Conservation (phyloP, 1,139 yeast genomes). For the Geotrichum australiense region DNA sequence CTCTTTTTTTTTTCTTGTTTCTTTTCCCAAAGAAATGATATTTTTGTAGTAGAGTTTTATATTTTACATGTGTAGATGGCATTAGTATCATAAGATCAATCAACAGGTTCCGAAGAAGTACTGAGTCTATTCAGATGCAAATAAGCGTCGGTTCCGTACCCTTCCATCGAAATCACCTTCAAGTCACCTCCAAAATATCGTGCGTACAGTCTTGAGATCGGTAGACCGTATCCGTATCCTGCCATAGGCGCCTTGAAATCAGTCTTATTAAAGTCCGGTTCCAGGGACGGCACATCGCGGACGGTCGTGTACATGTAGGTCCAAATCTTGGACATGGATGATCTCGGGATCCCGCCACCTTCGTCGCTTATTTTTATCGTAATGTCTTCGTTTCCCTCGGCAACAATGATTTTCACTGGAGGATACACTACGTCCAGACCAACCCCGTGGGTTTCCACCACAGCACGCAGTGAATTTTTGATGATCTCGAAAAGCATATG, state of each 20-base stretch:
- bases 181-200: conserved; percentile 90
- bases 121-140: conserved; percentile 64
- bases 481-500: conserved; percentile 84
- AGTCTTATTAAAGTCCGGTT: conserved; percentile 44
- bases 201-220: conserved; percentile 77
- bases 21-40: background rate
- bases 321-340: conserved; percentile 83
- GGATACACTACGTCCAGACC: conserved; percentile 63
- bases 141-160: conserved; percentile 90
- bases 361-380: conserved; percentile 91
- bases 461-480: conserved; percentile 77
- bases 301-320: conserved; percentile 88
- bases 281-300: conserved; percentile 61
- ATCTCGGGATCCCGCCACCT: conserved; percentile 89
- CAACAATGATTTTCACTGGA: conserved; percentile 77
- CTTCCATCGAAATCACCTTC: conserved; percentile 84
- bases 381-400: conserved; percentile 88
- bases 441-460: conserved; percentile 63
- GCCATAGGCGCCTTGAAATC: conserved; percentile 89
- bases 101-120: conserved; percentile 44
- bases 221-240: conserved; percentile 89
- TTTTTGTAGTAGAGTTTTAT: background rate
- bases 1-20: background rate
- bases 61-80: background rate
- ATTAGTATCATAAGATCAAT: conserved; percentile 15